These are phyloP conservation scores for Psilocybe tampanensis DNA, from an alignment of 768 basidiomycete genomes.

Conservation along the genomic window DNA sequence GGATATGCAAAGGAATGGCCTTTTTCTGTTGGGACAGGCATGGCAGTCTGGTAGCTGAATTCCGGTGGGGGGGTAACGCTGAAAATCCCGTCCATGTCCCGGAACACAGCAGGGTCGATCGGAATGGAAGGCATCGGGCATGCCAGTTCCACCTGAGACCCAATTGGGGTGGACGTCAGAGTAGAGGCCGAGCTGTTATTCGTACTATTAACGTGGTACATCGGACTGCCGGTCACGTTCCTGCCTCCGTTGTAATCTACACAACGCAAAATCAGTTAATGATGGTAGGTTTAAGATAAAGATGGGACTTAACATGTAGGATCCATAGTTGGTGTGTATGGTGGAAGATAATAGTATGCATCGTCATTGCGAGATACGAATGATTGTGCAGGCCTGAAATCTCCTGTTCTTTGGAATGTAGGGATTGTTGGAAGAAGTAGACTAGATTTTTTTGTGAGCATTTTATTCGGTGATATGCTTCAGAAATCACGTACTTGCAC, in stretches of 20 bases:
- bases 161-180: neutral
- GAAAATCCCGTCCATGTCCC: neutral
- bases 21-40: neutral
- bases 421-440: neutral
- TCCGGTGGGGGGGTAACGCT: neutral
- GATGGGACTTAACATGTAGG: neutral
- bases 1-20: neutral
- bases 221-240: neutral
- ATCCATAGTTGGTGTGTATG: neutral
- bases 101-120: neutral
- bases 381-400: neutral
- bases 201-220: neutral
- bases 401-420: neutral
- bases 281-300: neutral
- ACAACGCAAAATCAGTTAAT: neutral
- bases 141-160: neutral
- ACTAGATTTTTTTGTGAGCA: neutral
- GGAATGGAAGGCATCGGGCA: conserved; percentile 4
- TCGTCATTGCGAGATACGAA: neutral
- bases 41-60: neutral
- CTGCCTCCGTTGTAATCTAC: neutral
- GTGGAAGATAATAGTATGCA: neutral
- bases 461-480: neutral
- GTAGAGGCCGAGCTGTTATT: neutral
- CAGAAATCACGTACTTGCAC: neutral